phyloP scores from a whole-genome alignment of 495 filamentous ascomycete genomes.

The Cryomyces minteri region DNA sequence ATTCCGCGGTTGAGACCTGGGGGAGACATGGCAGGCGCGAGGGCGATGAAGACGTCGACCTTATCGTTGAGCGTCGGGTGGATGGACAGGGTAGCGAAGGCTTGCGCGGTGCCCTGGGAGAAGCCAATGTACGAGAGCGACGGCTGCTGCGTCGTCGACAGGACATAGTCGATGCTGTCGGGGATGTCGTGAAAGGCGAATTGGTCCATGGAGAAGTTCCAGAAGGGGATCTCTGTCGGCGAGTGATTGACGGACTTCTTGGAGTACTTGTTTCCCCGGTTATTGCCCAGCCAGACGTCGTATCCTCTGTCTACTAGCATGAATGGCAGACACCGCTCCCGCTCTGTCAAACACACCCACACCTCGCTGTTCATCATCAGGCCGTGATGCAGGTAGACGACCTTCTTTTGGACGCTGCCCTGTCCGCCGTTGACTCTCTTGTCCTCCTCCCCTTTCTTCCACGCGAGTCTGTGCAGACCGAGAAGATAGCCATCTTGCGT shows the following conservation, averaged over 20 bases:
- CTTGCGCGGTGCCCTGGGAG: slow-evolving; percentile 91
- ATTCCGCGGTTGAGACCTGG: slow-evolving; percentile 75
- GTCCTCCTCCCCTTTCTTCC: slow-evolving; percentile 61
- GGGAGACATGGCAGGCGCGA: slow-evolving; percentile 92
- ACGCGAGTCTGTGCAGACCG: slow-evolving; percentile 73
- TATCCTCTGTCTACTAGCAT: slow-evolving; percentile 79
- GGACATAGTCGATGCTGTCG: slow-evolving; percentile 79
- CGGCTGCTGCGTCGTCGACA: slow-evolving; percentile 59
- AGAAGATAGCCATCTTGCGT: slow-evolving; percentile 88
- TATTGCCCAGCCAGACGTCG: slow-evolving; percentile 97
- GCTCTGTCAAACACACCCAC: slow-evolving; percentile 85
- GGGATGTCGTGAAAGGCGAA: slow-evolving; percentile 97
- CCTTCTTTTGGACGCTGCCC: slow-evolving; percentile 56
- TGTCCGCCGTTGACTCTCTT: slow-evolving; percentile 52
- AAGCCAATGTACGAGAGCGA: slow-evolving; percentile 96
- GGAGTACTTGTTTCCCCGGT: slow-evolving; percentile 95
- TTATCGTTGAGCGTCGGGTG: slow-evolving; percentile 85
- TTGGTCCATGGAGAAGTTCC: slow-evolving; percentile 96
- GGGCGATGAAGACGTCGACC: slow-evolving; percentile 91
- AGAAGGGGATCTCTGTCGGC: slow-evolving; percentile 62
- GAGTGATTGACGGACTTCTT: slow-evolving; percentile 70
- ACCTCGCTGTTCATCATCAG: slow-evolving; percentile 98
- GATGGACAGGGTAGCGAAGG: slow-evolving; percentile 86
- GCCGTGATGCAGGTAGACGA: slow-evolving; percentile 91
- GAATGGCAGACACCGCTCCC: slow-evolving; percentile 72